Base-by-base conservation (phyloP, 2,329 filamentous ascomycete genomes). In the Didymellaceae sp. region DNA sequence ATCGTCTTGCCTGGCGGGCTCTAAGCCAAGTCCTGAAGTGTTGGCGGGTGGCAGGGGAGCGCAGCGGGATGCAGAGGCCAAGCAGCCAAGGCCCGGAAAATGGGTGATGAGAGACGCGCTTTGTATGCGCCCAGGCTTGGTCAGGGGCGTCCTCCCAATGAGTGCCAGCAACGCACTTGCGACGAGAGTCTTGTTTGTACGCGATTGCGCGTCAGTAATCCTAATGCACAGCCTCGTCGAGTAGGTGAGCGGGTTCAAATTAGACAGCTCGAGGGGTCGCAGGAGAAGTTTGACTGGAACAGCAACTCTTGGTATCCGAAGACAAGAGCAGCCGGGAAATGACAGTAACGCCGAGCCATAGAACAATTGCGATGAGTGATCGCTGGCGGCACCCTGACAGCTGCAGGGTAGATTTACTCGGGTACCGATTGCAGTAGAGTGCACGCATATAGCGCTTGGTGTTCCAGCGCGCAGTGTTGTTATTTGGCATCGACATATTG, bases 71-170 rank as follows among this genome's bases (percentile, higher is more conserved):
- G 46, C 34, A 38, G 46, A 34, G 49, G 58, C 65, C 66, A 69
- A 69, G 65, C 40, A 39, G 58, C 61, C 66, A 62, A 68, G 63
- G 50, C 45, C 46, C 49, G 38, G 45, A 44, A 34, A 42, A 44
- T 55, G 55, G 59, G 62, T 62, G 58, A 50, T 58, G 63, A 68
- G 59, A 62, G 61, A 54, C 58, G 53, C 51, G 31, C 46, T 52
- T 54, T 39, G 25, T 48, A 52, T 54, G 45, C 56, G 67, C 66
- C 67, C 39, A 71, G 66, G 47, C 67, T 70, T 71, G 67, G 67
- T 65, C 59, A 68, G 67, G 68, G 68, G 66, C 45, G 57, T 26
- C 21, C 40, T 42, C 30, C 52, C 49, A 57, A 59, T 58, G 26
- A 59, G 40, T 59, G 57, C 52, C 51, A 48, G 55, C 42, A 41